phyloP scores from a whole-genome alignment of 768 basidiomycete genomes.

The Scleroderma bovista region DNA sequence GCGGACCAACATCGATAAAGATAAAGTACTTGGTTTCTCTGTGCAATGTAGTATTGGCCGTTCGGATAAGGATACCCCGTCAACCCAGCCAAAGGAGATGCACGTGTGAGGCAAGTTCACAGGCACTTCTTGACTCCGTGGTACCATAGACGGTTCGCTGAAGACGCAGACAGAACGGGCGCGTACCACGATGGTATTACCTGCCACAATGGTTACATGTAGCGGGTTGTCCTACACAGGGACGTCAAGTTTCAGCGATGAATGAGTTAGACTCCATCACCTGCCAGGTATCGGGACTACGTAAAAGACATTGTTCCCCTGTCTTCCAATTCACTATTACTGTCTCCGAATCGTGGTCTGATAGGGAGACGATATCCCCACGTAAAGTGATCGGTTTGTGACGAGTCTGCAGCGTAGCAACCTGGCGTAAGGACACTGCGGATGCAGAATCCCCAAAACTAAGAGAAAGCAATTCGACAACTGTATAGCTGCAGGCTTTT shows the following conservation, averaged over 20 bases:
- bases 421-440: constrained; percentile 23
- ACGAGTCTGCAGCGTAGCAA: constrained; percentile 33
- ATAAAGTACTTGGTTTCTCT: neutral
- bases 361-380: constrained; percentile 49
- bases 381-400: constrained; percentile 44
- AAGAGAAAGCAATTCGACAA: constrained; percentile 27
- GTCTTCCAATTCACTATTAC: constrained; percentile 53
- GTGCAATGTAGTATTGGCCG: neutral
- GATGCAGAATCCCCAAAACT: neutral
- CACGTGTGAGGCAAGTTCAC: constrained; percentile 29
- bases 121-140: constrained; percentile 11
- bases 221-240: constrained; percentile 41
- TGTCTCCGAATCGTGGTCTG: constrained; percentile 47
- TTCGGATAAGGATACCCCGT: constrained; percentile 43
- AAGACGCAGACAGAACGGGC: constrained; percentile 57
- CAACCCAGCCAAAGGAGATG: constrained; percentile 64
- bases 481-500: constrained; percentile 14
- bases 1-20: constrained; percentile 50
- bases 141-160: constrained; percentile 36
- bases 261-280: constrained; percentile 12
- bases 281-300: constrained; percentile 31
- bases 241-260: constrained; percentile 2
- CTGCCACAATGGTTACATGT: constrained; percentile 44
- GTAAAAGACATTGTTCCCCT: constrained; percentile 41
- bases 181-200: constrained; percentile 51